These are phyloP conservation scores for Suillus luteus DNA, from an alignment of 768 basidiomycete species.

Conservation along the genomic window DNA sequence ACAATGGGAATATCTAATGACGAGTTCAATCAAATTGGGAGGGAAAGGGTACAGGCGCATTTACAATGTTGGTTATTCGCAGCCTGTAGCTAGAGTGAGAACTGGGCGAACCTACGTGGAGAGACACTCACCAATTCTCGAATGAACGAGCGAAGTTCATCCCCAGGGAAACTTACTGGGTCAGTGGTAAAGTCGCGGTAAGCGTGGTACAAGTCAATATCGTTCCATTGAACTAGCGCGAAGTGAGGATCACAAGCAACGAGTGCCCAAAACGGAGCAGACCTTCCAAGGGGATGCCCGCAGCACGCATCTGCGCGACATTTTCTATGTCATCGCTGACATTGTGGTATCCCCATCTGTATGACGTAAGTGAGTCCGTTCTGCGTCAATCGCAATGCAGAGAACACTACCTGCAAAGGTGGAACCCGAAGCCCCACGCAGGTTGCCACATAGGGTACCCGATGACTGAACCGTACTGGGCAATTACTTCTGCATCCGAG, in stretches of 20 bases:
- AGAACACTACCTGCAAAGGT: constrained; percentile 57
- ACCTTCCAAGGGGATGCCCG: constrained; percentile 80
- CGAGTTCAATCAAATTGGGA: background rate
- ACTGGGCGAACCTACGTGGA: background rate
- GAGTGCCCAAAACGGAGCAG: constrained; percentile 7
- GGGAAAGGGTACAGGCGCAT: constrained; percentile 1
- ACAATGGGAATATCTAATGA: constrained; percentile 66
- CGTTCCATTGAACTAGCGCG: constrained; percentile 70
- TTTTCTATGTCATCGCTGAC: constrained; percentile 58
- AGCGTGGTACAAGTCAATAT: constrained; percentile 73
- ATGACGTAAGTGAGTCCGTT: constrained; percentile 6
- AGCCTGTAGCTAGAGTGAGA: constrained; percentile 20
- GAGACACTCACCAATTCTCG: constrained; percentile 49
- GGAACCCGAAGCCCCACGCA: constrained; percentile 78
- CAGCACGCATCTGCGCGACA: constrained; percentile 60
- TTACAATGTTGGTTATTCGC: constrained; percentile 34
- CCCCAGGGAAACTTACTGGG: constrained; percentile 59
- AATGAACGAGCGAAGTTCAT: constrained; percentile 57
- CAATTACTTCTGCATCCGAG: constrained; percentile 53
- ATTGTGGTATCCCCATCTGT: constrained; percentile 51
- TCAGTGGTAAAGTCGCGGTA: constrained; percentile 70
- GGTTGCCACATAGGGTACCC: constrained; percentile 75
- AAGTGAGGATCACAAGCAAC: constrained; percentile 7
- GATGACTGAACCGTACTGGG: constrained; percentile 69
- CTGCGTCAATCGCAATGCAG: background rate